Base-by-base conservation (phyloP, 371 early-diverging fungal species). In the Capillidium rhysosporum region DNA sequence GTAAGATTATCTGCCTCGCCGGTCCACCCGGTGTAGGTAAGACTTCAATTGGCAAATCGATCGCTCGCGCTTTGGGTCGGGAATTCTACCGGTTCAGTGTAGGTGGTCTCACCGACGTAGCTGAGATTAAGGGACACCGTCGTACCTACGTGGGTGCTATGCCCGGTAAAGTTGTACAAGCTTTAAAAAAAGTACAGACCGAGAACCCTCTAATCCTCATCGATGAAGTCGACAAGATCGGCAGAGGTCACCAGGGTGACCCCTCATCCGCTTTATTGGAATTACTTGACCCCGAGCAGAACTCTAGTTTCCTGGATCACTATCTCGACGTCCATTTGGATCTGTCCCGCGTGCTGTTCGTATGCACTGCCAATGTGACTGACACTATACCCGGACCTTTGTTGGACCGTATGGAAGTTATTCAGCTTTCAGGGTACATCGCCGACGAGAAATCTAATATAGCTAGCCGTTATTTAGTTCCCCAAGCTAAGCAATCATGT, bases 11-110 rank as follows among this genome's bases (percentile, higher is more conserved):
- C 39, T 92, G 93, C 66, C 70, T 97, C 54, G 84, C 81, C 9
- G 98, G 98, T 14, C 98, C 98, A 18, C 98, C 98, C 25, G 89
- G 93, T 67, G 92, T 91, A 2, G 97, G 95, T 57, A 97, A 95
- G 63, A 97, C 96, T 0, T 92, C 92, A 16, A 87, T 97, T 57
- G 98, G 93, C 30, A 92, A 91, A 65, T 89, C 89, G 43, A 92
- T 97, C 64, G 94, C 96, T 1, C 80, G 89, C 24, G 88, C 98
- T 2, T 67, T 95, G 30, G 83, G 80, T 49, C 80, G 96, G 20
- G 88, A 91, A 62, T 97, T 94, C 59, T 95, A 79, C 67, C 75
- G 96, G 30, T 93, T 97, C 68, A 84, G 85, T 55, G 94, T 97
- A 9, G 98, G 96, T 52, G 98, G 98, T 4, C 63, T 97, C 60